These are phyloP conservation scores for Nicotiana obtusifolia DNA, from an alignment of 257 asterid genomes.

Conservation along the genomic window DNA sequence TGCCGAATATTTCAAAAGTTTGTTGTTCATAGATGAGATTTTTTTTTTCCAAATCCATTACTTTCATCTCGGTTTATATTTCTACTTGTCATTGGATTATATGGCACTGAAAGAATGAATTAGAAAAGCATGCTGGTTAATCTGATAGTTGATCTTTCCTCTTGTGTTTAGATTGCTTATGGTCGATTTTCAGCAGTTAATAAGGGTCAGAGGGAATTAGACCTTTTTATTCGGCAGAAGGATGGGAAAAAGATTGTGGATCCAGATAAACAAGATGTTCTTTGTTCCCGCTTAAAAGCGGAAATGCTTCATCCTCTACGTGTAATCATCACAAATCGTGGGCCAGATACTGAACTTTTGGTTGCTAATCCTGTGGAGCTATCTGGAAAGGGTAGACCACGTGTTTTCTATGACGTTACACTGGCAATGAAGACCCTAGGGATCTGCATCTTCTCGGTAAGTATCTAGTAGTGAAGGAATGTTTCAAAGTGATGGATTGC, in stretches of 20 bases:
- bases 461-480: constrained; percentile 7
- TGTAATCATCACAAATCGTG: constrained; percentile 60
- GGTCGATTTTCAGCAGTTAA: constrained; percentile 59
- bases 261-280: constrained; percentile 60
- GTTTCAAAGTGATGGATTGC: not conserved
- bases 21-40: not conserved
- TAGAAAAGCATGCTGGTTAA: not conserved
- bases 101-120: not conserved
- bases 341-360: constrained; percentile 81
- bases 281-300: constrained; percentile 55
- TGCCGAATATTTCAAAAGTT: not conserved
- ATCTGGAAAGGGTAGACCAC: constrained; percentile 81
- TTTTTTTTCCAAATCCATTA: not conserved
- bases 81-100: not conserved
- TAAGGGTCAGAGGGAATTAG: constrained; percentile 63
- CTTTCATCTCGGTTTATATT: not conserved
- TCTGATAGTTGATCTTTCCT: not conserved
- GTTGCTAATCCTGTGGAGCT: constrained; percentile 87
- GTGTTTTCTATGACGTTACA: constrained; percentile 78
- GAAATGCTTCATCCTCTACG: constrained; percentile 86
- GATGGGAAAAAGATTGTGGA: constrained; percentile 76
- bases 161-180: constrained; percentile 50
- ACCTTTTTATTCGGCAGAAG: constrained; percentile 56
- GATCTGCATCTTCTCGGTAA: constrained; percentile 74
- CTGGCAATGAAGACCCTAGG: constrained; percentile 59